These are phyloP conservation scores for Pulveroboletus sp. DNA, from an alignment of 768 basidiomycete species.

Conservation along the genomic window DNA sequence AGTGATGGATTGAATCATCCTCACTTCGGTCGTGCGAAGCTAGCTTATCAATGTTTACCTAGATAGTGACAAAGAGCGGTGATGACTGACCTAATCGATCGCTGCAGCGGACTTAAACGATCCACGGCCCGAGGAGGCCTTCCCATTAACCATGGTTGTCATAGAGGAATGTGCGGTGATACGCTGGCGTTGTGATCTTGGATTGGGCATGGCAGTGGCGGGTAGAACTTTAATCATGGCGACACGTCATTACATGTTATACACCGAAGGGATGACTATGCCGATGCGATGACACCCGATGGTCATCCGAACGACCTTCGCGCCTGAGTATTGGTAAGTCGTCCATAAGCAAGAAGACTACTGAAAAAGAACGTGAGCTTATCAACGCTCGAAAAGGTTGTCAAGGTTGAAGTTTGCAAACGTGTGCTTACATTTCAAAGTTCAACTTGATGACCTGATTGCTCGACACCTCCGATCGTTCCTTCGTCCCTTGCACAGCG, in stretches of 20 bases:
- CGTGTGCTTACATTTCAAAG: not conserved
- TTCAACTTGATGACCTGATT: no score
- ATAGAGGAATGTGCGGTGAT: conserved; percentile 14
- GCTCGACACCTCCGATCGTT: not conserved
- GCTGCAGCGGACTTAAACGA: conserved; percentile 13
- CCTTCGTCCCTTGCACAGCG: conserved; percentile 6
- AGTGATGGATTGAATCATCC: not conserved
- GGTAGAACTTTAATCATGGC: not conserved
- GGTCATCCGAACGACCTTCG: conserved; percentile 1
- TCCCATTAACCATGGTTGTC: conserved; percentile 1
- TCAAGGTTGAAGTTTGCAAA: not conserved
- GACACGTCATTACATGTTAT: not conserved
- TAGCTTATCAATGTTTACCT: not conserved
- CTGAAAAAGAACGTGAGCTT: conserved; percentile 1
- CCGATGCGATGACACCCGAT: conserved; percentile 13
- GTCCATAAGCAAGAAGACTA: conserved; percentile 8
- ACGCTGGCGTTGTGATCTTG: not conserved
- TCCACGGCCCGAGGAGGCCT: not conserved
- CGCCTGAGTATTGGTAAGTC: conserved; percentile 6
- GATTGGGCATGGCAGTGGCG: not conserved
- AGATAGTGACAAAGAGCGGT: not conserved
- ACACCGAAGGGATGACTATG: not conserved
- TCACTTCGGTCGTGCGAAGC: not conserved
- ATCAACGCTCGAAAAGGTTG: not conserved
- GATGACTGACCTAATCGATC: conserved; percentile 5